phyloP scores from a whole-genome alignment of 106 monocot genomes.

The Hemerocallis citrina region DNA sequence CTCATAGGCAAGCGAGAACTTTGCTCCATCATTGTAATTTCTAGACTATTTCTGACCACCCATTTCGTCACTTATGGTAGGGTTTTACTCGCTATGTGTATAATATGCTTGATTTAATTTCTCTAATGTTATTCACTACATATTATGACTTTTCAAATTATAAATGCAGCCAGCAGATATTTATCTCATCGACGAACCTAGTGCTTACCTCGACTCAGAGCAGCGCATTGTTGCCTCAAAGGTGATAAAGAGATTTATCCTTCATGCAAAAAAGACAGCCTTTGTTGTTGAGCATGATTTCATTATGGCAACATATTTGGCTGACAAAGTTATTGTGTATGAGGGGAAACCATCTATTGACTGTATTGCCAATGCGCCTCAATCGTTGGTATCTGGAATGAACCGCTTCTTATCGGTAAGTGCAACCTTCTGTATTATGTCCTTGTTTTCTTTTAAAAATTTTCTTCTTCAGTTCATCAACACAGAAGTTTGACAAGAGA shows the following conservation, averaged over 20 bases:
- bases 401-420: conserved; percentile 94
- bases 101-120: no score
- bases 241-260: conserved; percentile 96
- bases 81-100: no score
- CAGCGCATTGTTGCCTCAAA: conserved; percentile 98
- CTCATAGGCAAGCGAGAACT: no score
- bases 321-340: conserved; percentile 96
- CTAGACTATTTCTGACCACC: no score
- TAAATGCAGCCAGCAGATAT: conserved; percentile 90
- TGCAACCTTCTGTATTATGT: background rate
- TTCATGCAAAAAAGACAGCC: conserved; percentile 98
- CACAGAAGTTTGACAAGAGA: no score
- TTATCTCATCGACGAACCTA: conserved; percentile 97
- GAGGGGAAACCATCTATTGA: conserved; percentile 89
- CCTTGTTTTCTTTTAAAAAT: no score
- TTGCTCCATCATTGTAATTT: no score
- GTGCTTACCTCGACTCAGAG: conserved; percentile 97
- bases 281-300: conserved; percentile 99
- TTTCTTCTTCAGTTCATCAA: no score
- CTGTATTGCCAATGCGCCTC: conserved; percentile 79
- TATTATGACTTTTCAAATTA: background rate
- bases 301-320: conserved; percentile 97
- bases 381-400: conserved; percentile 97
- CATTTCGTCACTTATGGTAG: no score
- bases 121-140: background rate